These are phyloP conservation scores for Cladophialophora yegresii DNA, from an alignment of 2,329 filamentous ascomycete genomes.

Conservation along the genomic window DNA sequence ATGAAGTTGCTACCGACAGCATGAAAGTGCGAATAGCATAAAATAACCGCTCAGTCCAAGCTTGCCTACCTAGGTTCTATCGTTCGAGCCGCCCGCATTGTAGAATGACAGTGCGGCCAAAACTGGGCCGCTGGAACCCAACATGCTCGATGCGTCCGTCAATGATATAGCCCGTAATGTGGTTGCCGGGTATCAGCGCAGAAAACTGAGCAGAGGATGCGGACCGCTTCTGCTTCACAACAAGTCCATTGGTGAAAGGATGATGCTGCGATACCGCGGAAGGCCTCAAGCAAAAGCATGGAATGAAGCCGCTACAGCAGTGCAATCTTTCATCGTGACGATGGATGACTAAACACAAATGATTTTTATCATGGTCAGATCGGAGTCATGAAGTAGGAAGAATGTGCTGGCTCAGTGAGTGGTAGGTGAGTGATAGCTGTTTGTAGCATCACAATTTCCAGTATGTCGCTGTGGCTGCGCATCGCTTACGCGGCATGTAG, in stretches of 20 bases:
- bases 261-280: background rate
- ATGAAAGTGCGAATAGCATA: slow-evolving; percentile 27
- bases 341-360: background rate
- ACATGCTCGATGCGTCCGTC: background rate
- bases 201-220: background rate
- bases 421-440: no score
- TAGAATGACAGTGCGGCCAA: background rate
- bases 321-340: background rate
- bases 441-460: background rate
- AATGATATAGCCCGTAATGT: background rate
- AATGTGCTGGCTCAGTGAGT: background rate
- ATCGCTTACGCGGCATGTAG: background rate
- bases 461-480: no score
- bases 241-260: background rate
- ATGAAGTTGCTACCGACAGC: slow-evolving; percentile 54
- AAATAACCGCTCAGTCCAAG: background rate
- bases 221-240: background rate
- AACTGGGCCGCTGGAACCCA: slow-evolving; percentile 1
- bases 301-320: background rate
- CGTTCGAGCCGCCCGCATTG: no score
- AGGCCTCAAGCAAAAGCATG: background rate
- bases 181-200: background rate
- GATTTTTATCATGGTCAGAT: background rate
- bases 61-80: background rate
- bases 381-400: background rate